phyloP scores from a whole-genome alignment of 1,284 basidiomycete species.

The Boletus smithii region DNA sequence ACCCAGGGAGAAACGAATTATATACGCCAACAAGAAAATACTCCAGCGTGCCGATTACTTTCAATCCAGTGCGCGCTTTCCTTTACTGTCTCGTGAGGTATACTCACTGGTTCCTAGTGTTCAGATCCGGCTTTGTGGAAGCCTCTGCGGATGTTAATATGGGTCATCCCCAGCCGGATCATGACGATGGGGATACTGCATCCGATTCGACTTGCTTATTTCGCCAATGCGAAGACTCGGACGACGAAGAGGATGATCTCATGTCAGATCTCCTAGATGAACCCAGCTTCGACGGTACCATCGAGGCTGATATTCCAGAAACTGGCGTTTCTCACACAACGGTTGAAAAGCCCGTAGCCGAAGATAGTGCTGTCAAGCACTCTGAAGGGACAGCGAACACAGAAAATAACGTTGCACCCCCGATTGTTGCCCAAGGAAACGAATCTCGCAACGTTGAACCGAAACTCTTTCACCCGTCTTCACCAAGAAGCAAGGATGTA shows the following conservation, averaged over 20 bases:
- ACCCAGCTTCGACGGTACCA: constrained; percentile 27
- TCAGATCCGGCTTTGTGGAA: constrained; percentile 64
- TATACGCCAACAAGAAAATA: constrained; percentile 67
- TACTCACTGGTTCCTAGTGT: constrained; percentile 47
- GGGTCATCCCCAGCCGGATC: constrained; percentile 11
- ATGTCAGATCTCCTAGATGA: constrained; percentile 30
- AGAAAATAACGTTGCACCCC: background rate
- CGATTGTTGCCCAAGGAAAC: constrained; percentile 7
- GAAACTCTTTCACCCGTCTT: constrained; percentile 37
- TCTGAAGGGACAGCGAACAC: constrained; percentile 6
- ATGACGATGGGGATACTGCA: constrained; percentile 27
- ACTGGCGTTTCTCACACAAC: background rate
- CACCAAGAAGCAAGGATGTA: constrained; percentile 27
- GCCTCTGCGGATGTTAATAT: constrained; percentile 33
- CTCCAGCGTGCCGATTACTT: constrained; percentile 78
- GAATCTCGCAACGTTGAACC: constrained; percentile 31
- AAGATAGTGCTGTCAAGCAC: constrained; percentile 5
- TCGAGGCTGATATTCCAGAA: constrained; percentile 25
- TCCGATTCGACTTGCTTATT: constrained; percentile 29
- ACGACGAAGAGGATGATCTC: constrained; percentile 51
- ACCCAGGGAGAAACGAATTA: constrained; percentile 41
- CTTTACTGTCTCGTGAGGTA: background rate
- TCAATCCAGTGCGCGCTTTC: constrained; percentile 48
- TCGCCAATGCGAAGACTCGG: constrained; percentile 56
- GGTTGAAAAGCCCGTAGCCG: constrained; percentile 8